Base-by-base conservation (phyloP, 345 rosid species). In the Lepidium africanum region DNA sequence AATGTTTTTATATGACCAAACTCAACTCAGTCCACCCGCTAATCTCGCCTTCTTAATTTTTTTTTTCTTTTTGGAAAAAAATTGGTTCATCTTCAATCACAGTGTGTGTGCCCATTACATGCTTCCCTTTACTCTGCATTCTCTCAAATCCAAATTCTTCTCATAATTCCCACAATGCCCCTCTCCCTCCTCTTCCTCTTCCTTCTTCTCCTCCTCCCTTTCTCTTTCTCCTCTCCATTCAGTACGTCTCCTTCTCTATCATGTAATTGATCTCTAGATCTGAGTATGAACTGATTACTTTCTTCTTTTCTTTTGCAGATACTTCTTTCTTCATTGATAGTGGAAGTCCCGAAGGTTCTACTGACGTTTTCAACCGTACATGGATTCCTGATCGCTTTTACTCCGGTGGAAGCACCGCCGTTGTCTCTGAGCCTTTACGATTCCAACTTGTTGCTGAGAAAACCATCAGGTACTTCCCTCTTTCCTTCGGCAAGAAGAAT, bases 401-500 rank as follows among this genome's bases (percentile, higher is more conserved):
- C 91, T 74, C 94, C 55, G 96, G 96, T 15, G 99, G 99, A 16
- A 52, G 71, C 49, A 32, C 82, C 36, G 67, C 86, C 33, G 80
- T 80, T 0, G 99, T 95, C 46, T 95, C 99, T 46, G 94, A 91
- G 83, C 98, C 99, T 10, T 87, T 95, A 39, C 87, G 65, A 50
- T 95, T 95, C 85, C 76, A 27, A 19, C 81, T 65, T 65, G 81
- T 73, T 2, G 88, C 82, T 7, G 99, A 95, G 76, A 89, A 80
- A 67, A 82, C 85, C 32, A 80, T 95, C 74, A 90, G 98, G 49
- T 89, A 61, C 76, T 95, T 95, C 87, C 97, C 99, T 2, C 85
- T 81, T 49, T 87, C 99, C 65, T 86, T 82, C 70, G 99, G 99
- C 13, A 91, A 91, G 69, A 91, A 91, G 81, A 95, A 91, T 74